Base-by-base conservation (phyloP, 768 basidiomycete genomes). In the Chalciporus piperatus region DNA sequence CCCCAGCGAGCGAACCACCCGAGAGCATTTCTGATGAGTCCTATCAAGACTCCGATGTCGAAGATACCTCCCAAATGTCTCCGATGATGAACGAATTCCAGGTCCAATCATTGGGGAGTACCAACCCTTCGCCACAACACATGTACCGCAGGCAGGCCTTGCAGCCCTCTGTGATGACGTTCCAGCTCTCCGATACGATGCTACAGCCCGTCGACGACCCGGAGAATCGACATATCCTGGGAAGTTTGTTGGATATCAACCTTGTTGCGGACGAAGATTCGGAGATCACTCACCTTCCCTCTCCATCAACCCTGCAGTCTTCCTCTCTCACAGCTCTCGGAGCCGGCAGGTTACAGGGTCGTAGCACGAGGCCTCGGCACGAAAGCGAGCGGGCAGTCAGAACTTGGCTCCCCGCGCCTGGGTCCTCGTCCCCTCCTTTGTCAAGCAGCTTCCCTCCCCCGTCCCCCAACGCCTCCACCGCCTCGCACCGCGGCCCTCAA, bases 41-140 rank as follows among this genome's bases (percentile, higher is more conserved):
- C 13, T 54, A 51, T 44, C 67, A 59, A 46, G 69, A 61, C 39
- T 67, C 69, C 6, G 69, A 65, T 35, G 47, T 30, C 33, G 65
- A 65, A 22, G 69, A 67, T 23, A 45, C 12, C 39, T 58, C 38
- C 41, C 43, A 45, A 23, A 70, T 70, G 62, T 69, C 54, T 2
- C 69, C 65, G 45, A 63, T 70, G 67, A 57, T 65, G 58, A 63
- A 59, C 40, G 58, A 60, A 45, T 70, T 70, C 17, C 67, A 69
- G 46, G 37, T 69, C 20, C 64, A 48, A 22, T 47, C 62, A 9
- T 52, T 57, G 14, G 52, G 54, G 32, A 50, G 41, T 45, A 12
- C 52, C 41, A 45, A 46, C 44, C 41, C 28, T 28, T 22, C 51
- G 12, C 41, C 51, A 14, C 41, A 48, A 3, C 54, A 57, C 35